These are phyloP conservation scores for Exophiala lecanii-corni DNA, from an alignment of 2,329 filamentous ascomycete species.

Conservation along the genomic window DNA sequence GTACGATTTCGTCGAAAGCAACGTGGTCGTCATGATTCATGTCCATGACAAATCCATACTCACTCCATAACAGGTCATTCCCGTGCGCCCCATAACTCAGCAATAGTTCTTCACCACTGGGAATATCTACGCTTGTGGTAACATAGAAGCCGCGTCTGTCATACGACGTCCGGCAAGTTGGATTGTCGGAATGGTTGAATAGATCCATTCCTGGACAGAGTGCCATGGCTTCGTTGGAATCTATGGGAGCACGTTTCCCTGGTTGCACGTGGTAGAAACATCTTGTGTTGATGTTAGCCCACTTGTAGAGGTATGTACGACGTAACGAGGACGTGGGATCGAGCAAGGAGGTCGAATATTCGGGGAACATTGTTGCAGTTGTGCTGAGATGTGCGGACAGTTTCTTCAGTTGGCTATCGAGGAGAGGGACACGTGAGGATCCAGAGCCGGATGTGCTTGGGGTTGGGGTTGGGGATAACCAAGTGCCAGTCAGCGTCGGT, in stretches of 20 bases:
- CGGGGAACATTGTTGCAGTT: neutral
- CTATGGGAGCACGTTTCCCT: slow-evolving; percentile 8
- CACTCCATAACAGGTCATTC: slow-evolving; percentile 20
- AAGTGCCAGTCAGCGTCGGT: slow-evolving; percentile 8
- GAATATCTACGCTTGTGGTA: neutral
- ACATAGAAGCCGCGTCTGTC: slow-evolving; percentile 9
- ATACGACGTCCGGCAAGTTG: slow-evolving; percentile 5
- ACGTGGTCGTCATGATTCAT: slow-evolving; percentile 12
- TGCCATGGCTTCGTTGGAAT: slow-evolving; percentile 22
- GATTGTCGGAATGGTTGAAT: slow-evolving; percentile 20
- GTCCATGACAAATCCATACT: slow-evolving; percentile 22
- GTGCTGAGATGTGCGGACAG: slow-evolving; percentile 3
- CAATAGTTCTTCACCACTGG: slow-evolving; percentile 12
- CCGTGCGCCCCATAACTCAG: slow-evolving; percentile 20
- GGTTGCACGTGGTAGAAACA: slow-evolving; percentile 19
- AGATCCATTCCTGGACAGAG: slow-evolving; percentile 24
- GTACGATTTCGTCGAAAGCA: slow-evolving; percentile 11
- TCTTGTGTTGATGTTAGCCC: slow-evolving; percentile 19
- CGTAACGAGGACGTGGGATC: neutral
- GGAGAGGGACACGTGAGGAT: neutral
- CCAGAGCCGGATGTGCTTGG: neutral
- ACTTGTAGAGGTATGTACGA: slow-evolving; percentile 16
- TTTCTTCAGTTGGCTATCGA: slow-evolving; percentile 6
- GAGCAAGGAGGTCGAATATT: neutral
- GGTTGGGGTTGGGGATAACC: neutral